Conservation (phyloP, 2,329 filamentous ascomycete genomes). For the Knufia petricola region DNA sequence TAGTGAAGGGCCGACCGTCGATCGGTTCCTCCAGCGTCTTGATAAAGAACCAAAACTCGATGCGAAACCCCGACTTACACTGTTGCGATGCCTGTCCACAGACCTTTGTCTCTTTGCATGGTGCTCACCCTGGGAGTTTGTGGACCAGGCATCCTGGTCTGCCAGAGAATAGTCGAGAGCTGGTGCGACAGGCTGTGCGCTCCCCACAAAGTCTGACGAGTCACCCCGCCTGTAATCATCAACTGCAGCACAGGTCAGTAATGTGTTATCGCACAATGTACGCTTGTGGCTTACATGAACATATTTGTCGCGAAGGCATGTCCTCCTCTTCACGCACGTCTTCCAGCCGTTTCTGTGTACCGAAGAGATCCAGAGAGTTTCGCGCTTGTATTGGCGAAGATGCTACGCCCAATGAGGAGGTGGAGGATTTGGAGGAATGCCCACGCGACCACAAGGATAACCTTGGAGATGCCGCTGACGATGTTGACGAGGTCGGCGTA, state of each 20-base stretch:
- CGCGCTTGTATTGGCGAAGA: constrained; percentile 46
- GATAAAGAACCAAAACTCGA: constrained; percentile 49
- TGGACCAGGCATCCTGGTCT: constrained; percentile 14
- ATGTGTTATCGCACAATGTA: constrained; percentile 55
- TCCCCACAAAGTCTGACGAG: constrained; percentile 13
- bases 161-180: constrained; percentile 16
- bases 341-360: constrained; percentile 57
- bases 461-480: neutral
- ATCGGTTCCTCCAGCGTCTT: constrained; percentile 45
- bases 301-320: constrained; percentile 53
- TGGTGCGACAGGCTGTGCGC: constrained; percentile 13
- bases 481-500: constrained; percentile 3
- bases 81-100: constrained; percentile 48
- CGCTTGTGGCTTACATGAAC: constrained; percentile 41
- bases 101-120: constrained; percentile 48
- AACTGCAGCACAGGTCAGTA: constrained; percentile 11
- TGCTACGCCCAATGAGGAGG: constrained; percentile 45
- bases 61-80: constrained; percentile 56
- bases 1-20: constrained; percentile 35
- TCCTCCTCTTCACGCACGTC: constrained; percentile 73
- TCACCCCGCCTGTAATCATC: constrained; percentile 23
- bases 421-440: constrained; percentile 20
- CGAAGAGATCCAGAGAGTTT: constrained; percentile 38
- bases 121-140: constrained; percentile 9
- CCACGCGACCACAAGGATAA: constrained; percentile 19